phyloP scores from a whole-genome alignment of 176 grass and related monocot species.

The Eragrostis curvula region DNA sequence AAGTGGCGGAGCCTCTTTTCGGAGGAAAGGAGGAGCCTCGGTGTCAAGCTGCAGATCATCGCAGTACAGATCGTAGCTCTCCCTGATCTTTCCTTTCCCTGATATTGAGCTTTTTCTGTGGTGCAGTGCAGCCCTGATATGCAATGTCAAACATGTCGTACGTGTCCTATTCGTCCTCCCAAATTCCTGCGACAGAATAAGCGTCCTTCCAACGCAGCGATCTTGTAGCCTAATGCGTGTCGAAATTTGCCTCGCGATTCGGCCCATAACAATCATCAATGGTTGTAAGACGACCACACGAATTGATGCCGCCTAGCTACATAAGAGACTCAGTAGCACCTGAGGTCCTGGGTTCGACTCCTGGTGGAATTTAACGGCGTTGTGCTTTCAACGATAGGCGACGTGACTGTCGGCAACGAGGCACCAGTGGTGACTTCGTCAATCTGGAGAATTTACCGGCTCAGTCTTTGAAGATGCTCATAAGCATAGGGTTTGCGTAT shows the following conservation, averaged over 20 bases:
- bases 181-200: neutral
- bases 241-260: neutral
- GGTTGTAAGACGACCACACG: neutral
- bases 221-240: neutral
- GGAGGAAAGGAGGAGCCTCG: constrained; percentile 7
- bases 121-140: neutral
- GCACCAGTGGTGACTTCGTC: too few species aligned
- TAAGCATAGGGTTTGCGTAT: too few species aligned
- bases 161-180: neutral
- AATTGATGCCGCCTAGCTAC: too few species aligned
- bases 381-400: too few species aligned
- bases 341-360: too few species aligned
- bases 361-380: too few species aligned
- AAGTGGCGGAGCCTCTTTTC: neutral
- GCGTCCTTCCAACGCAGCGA: neutral
- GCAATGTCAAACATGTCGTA: neutral
- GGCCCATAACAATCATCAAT: neutral
- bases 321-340: too few species aligned
- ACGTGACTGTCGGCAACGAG: too few species aligned
- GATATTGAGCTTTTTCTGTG: neutral
- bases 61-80: constrained; percentile 21
- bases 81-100: neutral
- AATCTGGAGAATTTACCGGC: too few species aligned
- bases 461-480: too few species aligned
- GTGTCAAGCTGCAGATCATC: constrained; percentile 9